Evolutionary conservation across 1,284 basidiomycete species (phyloP).

Genomic region (Coniferiporia weirii): DNA sequence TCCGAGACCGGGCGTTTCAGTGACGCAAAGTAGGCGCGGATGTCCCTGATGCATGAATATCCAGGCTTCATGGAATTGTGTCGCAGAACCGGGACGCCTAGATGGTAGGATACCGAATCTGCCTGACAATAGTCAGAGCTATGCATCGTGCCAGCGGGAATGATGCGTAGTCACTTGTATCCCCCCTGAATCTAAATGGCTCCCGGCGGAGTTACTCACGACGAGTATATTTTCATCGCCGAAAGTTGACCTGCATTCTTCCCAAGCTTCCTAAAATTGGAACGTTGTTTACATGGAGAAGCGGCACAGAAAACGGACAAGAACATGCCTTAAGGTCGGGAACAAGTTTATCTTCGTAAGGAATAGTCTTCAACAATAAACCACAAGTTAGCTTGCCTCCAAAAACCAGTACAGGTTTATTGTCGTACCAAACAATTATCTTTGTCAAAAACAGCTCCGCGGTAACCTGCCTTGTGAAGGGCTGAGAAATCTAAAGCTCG

Average conservation of each 20-base stretch:
- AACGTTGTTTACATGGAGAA: slow-evolving; percentile 14
- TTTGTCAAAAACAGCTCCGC: slow-evolving; percentile 91
- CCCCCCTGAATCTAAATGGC: slow-evolving; percentile 68
- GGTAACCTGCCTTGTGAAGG: slow-evolving; percentile 73
- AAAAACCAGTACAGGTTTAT: neutral
- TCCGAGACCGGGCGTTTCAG: slow-evolving; percentile 46
- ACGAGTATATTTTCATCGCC: slow-evolving; percentile 79
- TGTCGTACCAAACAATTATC: slow-evolving; percentile 84
- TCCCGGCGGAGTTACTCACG: slow-evolving; percentile 93
- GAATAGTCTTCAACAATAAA: slow-evolving; percentile 56
- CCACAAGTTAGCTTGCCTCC: neutral
- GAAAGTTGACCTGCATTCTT: slow-evolving; percentile 66
- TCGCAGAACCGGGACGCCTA: slow-evolving; percentile 78
- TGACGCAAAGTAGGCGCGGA: slow-evolving; percentile 62
- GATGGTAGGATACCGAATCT: slow-evolving; percentile 75
- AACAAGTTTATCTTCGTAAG: slow-evolving; percentile 66
- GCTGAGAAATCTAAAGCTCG: slow-evolving; percentile 83
- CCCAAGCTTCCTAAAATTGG: slow-evolving; percentile 65
- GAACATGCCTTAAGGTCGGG: slow-evolving; percentile 60
- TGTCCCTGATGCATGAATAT: slow-evolving; percentile 63
- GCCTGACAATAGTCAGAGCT: slow-evolving; percentile 44
- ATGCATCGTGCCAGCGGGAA: neutral
- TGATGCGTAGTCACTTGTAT: slow-evolving; percentile 60
- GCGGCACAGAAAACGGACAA: neutral
- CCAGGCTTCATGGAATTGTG: slow-evolving; percentile 76